Percentiles rank a stretch among this genome's conserved stretches.
phyloP scores from a whole-genome alignment of 2,329 filamentous ascomycete species.

The Aspergillus luchuensis region DNA sequence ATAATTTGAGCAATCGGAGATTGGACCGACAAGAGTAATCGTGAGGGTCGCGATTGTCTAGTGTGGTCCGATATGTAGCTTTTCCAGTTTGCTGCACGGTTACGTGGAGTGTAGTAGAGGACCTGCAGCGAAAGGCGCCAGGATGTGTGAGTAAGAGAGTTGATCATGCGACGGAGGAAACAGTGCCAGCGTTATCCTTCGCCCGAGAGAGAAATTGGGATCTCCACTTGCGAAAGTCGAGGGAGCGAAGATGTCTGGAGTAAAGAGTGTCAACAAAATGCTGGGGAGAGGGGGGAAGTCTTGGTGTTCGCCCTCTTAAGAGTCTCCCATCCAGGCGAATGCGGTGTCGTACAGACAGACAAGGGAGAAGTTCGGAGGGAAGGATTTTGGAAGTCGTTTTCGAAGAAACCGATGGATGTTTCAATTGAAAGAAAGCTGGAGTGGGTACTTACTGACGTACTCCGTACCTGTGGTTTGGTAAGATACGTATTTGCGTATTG shows the following conservation, averaged over 20 bases:
- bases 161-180: slow-evolving; percentile 30
- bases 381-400: slow-evolving; percentile 30
- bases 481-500: slow-evolving; percentile 17
- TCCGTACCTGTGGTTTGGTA: neutral
- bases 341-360: slow-evolving; percentile 16
- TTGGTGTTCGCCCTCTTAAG: slow-evolving; percentile 9
- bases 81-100: slow-evolving; percentile 37
- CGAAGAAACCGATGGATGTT: slow-evolving; percentile 30
- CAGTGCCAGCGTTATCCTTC: slow-evolving; percentile 19
- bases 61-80: slow-evolving; percentile 31
- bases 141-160: slow-evolving; percentile 28
- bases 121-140: slow-evolving; percentile 30
- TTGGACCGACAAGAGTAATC: slow-evolving; percentile 27
- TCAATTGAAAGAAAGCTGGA: slow-evolving; percentile 28
- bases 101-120: slow-evolving; percentile 37
- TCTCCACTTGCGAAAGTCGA: slow-evolving; percentile 17
- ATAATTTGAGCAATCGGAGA: slow-evolving; percentile 33
- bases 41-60: slow-evolving; percentile 31
- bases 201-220: slow-evolving; percentile 8
- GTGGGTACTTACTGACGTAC: slow-evolving; percentile 25
- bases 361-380: slow-evolving; percentile 24
- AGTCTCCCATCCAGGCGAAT: slow-evolving; percentile 14
- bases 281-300: neutral
- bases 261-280: neutral
- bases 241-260: slow-evolving; percentile 8